Base-by-base conservation (phyloP, 164 flowering plant genomes). In the Sedum album region DNA sequence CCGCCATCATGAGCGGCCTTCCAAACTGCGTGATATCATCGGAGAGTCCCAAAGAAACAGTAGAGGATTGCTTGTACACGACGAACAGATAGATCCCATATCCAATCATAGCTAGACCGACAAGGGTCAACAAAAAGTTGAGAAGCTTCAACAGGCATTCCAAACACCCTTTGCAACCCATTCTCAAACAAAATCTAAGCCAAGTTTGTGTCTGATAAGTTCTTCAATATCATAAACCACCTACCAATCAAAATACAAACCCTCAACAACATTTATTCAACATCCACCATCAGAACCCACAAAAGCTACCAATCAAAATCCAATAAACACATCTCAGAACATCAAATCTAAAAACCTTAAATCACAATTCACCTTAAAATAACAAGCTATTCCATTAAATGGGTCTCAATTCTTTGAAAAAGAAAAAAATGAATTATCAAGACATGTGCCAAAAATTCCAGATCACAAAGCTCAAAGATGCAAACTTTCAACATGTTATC, bases 71-170 rank as follows among this genome's bases (percentile, higher is more conserved):
- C 68, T 76, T 75, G 64, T 83, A 93, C 72, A 81, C 85, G 28
- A 91, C 88, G 63, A 88, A 82, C 75, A 93, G 78, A 84, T 93
- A 93, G 65, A 93, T 85, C 53, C 97, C 98, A 78, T 93, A 91
- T 1, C 97, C 98, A 71, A 93, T 77, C 93, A 93, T 89, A 17
- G 93, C 91, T 74, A 93, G 75, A n/a, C 98, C 98, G 20, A 69
- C 81, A 31, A 93, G 76, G 48, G 90, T 84, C 74, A 93, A 61
- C 74, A 93, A 67, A 66, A 93, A 86, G 80, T 93, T 93, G 61
- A 93, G 72, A 42, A 91, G 83, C 89, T 93, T 93, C 83, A 93
- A 76, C 31, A 91, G 61, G 70, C 94, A 93, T 73, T 85, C 95
- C 80, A 75, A 79, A 70, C 75, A 93, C 63, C 96, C 97, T 73